Conservation (phyloP, 768 basidiomycete genomes). For the Naganishia friedmannii region DNA sequence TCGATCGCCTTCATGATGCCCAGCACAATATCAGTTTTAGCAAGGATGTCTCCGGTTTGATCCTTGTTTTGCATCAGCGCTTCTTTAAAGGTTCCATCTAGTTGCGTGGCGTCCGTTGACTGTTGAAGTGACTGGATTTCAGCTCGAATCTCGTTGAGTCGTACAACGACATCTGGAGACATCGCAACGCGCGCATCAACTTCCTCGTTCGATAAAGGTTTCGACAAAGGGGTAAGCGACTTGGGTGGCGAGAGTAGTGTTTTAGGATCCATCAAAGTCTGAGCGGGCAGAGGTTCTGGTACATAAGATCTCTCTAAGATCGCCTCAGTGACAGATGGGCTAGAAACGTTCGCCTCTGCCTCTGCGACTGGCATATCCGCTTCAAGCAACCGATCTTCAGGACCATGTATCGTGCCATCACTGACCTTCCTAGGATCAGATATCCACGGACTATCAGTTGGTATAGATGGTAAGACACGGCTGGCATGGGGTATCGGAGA, state of each 20-base stretch:
- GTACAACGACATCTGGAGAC: neutral
- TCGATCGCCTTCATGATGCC: neutral
- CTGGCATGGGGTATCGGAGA: neutral
- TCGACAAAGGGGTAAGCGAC: neutral
- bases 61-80: neutral
- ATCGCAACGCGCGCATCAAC: neutral
- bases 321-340: no score
- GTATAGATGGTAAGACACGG: neutral
- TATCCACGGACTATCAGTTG: neutral
- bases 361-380: neutral
- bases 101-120: neutral
- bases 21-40: neutral
- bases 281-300: no score
- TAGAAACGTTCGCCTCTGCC: neutral
- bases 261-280: no score
- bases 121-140: neutral
- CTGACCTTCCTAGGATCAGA: neutral
- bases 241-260: neutral
- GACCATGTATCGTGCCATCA: neutral
- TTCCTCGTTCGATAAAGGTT: no score
- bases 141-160: neutral
- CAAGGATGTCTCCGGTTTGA: neutral
- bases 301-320: no score
- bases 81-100: conserved; percentile 9
- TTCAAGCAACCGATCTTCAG: neutral